Base-by-base conservation (phyloP, 2,329 filamentous ascomycete genomes). In the Sclerotinia minor region DNA sequence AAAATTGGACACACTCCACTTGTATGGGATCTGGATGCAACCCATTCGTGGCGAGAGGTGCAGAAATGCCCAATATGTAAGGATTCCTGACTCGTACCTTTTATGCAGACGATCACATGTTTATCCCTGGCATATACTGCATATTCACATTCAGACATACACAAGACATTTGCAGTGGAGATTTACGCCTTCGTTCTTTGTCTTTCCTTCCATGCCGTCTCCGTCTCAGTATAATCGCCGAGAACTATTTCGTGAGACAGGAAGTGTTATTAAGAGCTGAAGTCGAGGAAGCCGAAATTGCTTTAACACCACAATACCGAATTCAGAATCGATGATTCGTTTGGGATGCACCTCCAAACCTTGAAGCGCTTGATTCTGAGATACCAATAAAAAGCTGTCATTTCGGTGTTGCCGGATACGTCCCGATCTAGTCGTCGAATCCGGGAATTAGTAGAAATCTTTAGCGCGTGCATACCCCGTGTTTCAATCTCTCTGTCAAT, bases 401-500 rank as follows among this genome's bases (percentile, higher is more conserved):
- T 50, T 41, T 52, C 29, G n/a, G 45, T 21, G 8, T 50, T 26
- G 17, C 24, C n/a, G n/a, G n/a, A 15, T 38, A 24, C 8, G n/a
- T 41, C 13, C n/a, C 19, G 29, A 57, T 44, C 32, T 59, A 29
- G 41, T 59, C 55, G 7, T 29, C 38, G 17, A 59, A 13, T 21
- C 9, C n/a, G 19, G 15, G n/a, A 50, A 21, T 50, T 26, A 63
- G 29, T 50, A 15, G 61, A 29, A 53, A 49, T 52, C 24, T 47
- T 26, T 61, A 32, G 65, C 35, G 53, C 55, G 65, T 67, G 65
- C 45, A 61, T 67, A 50, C 65, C 65, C 65, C 55, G 65, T 52
- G 55, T 63, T 63, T 67, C 47, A 53, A 47, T 41, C 21, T n/a
- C 19, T 47, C 44, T 47, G 45, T 67, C 55, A 50, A 61, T 59